Conservation (phyloP, 208 protist species). For the Acanthamoeba triangularis region DNA sequence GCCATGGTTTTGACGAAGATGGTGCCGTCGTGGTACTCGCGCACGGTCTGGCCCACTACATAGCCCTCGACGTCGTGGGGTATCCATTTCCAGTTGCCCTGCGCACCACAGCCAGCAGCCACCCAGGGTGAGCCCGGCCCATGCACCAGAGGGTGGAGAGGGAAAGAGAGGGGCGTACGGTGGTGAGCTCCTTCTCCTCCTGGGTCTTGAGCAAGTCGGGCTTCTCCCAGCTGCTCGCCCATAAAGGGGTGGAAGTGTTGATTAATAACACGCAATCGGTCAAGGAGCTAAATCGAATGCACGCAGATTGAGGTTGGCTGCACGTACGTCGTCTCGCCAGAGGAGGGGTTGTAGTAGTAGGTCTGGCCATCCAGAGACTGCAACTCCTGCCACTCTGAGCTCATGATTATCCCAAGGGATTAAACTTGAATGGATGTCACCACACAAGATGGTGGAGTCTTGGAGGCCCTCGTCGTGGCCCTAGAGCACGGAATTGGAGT, state of each 20-base stretch:
- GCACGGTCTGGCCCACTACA: slow-evolving; percentile 7
- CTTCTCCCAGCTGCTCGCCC: background rate
- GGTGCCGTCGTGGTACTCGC: slow-evolving; percentile 43
- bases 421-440: background rate
- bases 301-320: background rate
- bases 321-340: slow-evolving; percentile 28
- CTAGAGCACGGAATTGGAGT: background rate
- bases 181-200: slow-evolving; percentile 24
- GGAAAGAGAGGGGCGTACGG: background rate
- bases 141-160: too few species aligned
- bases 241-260: background rate
- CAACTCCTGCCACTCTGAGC: slow-evolving; percentile 31
- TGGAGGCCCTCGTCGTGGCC: background rate
- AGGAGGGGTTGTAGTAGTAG: slow-evolving; percentile 35
- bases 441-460: background rate
- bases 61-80: slow-evolving; percentile 36
- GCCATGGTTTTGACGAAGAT: slow-evolving; percentile 21
- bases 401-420: background rate
- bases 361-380: slow-evolving; percentile 9
- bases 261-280: background rate
- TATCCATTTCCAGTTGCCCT: slow-evolving; percentile 53
- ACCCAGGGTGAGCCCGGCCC: background rate
- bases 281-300: background rate
- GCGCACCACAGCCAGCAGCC: background rate
- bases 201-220: slow-evolving; percentile 7